Conservation (phyloP, 1,284 basidiomycete species). For the Rhodotorula sp. region DNA sequence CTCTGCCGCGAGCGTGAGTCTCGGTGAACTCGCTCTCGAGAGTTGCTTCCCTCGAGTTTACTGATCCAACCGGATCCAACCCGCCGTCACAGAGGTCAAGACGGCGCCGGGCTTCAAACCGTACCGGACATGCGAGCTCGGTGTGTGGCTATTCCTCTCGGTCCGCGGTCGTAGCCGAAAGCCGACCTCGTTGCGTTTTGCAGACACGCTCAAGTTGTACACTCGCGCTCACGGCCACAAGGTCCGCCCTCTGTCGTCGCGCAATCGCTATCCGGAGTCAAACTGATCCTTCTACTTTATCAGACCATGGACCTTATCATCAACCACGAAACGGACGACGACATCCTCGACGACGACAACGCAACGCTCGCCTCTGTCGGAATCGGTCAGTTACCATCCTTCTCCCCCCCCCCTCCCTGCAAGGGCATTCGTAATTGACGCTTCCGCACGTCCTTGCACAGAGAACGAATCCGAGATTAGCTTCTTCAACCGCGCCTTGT, state of each 20-base stretch:
- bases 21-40: neutral
- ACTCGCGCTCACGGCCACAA: constrained; percentile 92
- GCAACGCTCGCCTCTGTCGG: constrained; percentile 66
- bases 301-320: constrained; percentile 93
- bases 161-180: no score
- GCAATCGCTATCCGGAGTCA: constrained; percentile 4
- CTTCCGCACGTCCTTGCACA: constrained; percentile 55
- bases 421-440: constrained; percentile 2
- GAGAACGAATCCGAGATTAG: constrained; percentile 94
- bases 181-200: neutral
- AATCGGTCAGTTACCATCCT: constrained; percentile 60
- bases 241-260: constrained; percentile 52
- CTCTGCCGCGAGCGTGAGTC: constrained; percentile 62
- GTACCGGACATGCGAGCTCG: constrained; percentile 68
- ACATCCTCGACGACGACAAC: constrained; percentile 74
- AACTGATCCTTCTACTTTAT: constrained; percentile 3
- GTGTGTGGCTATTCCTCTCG: constrained; percentile 51
- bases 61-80: neutral
- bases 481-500: constrained; percentile 75
- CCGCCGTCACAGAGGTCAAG: constrained; percentile 59
- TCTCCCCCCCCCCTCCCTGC: neutral
- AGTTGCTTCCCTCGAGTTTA: neutral
- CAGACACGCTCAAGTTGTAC: constrained; percentile 89
- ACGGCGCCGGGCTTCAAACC: constrained; percentile 79
- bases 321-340: constrained; percentile 82